Base-by-base conservation (phyloP, 768 basidiomycete genomes). In the Podaxis pistillaris region DNA sequence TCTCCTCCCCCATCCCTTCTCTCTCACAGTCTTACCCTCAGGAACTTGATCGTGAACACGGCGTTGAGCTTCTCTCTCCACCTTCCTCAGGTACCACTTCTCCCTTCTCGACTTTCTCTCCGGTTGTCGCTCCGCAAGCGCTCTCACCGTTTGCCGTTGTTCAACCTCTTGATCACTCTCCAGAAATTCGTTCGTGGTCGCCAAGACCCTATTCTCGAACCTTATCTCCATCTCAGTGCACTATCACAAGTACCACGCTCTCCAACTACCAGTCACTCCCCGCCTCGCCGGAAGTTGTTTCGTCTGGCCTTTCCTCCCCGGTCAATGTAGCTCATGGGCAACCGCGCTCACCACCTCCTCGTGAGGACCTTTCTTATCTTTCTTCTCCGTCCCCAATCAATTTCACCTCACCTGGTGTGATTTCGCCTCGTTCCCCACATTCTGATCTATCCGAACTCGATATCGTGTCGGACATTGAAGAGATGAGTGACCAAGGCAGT, bases 21-120 rank as follows among this genome's bases (percentile, higher is more conserved):
- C 73, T 81, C 49, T 80, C 79, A 1, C 78, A 81, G 64, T 74
- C 74, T 37, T 78, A 78, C 64, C 78, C 79, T 1, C 74, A 75
- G 63, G 78, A 79, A 44, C 67, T 81, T 62, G 79, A 79, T 57
- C 72, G 75, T 33, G 80, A 81, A 65, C 76, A 74, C 47, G 78
- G 76, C 28, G 67, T 81, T 26, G 78, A 79, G 60, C 72, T 82
- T 26, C 72, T 81, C 53, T 81, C 79, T 15, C 77, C 79, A 6
- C 77, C 80, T 49, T 60, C 63, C 47, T 56, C 62, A 44, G 61
- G 56, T 15, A 53, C 62, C 1, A 55, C 56, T 7, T 63, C 61
- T 57, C 65, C 65, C 26, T 65, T 63, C 47, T 30, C 61, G 11
- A 65, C 58, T 52, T 60, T 63, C 38, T 65, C 65, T 24, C 65